phyloP scores from a whole-genome alignment of 331 rosid species.

The Erythrophleum ivorense region DNA sequence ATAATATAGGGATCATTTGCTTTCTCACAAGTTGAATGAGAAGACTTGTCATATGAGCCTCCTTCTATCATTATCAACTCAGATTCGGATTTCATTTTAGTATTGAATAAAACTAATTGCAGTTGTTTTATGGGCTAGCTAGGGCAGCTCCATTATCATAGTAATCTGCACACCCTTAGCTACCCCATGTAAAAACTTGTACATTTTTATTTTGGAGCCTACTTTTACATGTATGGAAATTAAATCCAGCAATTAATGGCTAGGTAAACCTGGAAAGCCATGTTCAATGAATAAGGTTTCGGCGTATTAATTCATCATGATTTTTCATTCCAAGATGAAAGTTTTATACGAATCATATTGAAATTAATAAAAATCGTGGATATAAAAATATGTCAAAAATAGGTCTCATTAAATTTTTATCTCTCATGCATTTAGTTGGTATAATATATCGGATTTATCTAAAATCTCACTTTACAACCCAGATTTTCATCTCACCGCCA shows the following conservation, averaged over 20 bases:
- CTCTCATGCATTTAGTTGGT: neutral
- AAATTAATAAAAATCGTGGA: too few species aligned
- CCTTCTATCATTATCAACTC: neutral
- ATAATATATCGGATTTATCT: too few species aligned
- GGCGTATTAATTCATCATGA: too few species aligned
- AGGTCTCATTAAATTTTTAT: too few species aligned
- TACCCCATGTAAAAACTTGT: neutral
- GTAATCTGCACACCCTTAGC: neutral
- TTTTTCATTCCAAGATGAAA: too few species aligned
- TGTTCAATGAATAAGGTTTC: too few species aligned
- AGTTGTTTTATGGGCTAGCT: neutral
- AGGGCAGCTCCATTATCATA: neutral
- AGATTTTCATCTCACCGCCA: neutral
- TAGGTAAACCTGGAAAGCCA: neutral
- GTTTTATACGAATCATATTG: too few species aligned
- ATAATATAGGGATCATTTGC: neutral
- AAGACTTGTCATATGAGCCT: slow-evolving; percentile 35
- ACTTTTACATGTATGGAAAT: too few species aligned
- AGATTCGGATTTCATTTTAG: slow-evolving; percentile 29
- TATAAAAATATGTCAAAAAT: too few species aligned
- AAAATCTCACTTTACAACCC: neutral
- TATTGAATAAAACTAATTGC: neutral
- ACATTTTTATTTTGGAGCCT: neutral
- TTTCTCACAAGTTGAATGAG: slow-evolving; percentile 34
- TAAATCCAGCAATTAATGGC: too few species aligned